Base-by-base conservation (phyloP, 371 early-diverging fungal genomes). In the Mortierella sp. region DNA sequence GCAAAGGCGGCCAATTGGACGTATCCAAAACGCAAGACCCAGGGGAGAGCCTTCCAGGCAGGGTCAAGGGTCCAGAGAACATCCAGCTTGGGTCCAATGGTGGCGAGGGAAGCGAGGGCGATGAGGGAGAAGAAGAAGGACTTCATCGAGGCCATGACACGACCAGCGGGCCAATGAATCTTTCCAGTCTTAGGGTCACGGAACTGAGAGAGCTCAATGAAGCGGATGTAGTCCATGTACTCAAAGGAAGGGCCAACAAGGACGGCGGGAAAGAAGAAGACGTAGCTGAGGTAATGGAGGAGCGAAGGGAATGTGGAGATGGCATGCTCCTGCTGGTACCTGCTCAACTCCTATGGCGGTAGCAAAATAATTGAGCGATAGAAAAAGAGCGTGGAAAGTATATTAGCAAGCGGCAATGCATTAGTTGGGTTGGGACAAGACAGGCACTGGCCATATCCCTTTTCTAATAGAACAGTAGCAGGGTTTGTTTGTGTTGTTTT, bases 211-310 rank as follows among this genome's bases (percentile, higher is more conserved):
- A 88, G 80, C n/a, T 86, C 88, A 21, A 90, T 88, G 79, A 94
- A 95, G 44, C 89, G 88, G 21, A 91, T 87, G 88, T 97, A 96
- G 74, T 94, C 93, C 88, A 91, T 89, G 83, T 93, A 93, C 81
- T 96, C 96, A 78, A 97, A 95, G 3, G 96, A 91, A 0, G 99
- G 98, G 3, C 98, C 99, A 0, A 95, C 95, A 19, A 96, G 83
- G 81, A 97, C 94, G 0, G 95, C 94, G 58, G 94, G 93, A 88
- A 97, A 98, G 89, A 96, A 99, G 83, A 95, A 96, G 60, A 95
- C 87, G 91, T 95, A 99, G 42, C 98, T 98, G 77, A 96, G 90
- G 81, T 90, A 97, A 89, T 96, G 96, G 47, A 96, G 83, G 44
- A 97, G 76, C 8, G 91, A 83, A 0, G 99, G 99, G 78, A 93